phyloP scores from a whole-genome alignment of 176 grass and related monocot species.

The Canna indica region DNA sequence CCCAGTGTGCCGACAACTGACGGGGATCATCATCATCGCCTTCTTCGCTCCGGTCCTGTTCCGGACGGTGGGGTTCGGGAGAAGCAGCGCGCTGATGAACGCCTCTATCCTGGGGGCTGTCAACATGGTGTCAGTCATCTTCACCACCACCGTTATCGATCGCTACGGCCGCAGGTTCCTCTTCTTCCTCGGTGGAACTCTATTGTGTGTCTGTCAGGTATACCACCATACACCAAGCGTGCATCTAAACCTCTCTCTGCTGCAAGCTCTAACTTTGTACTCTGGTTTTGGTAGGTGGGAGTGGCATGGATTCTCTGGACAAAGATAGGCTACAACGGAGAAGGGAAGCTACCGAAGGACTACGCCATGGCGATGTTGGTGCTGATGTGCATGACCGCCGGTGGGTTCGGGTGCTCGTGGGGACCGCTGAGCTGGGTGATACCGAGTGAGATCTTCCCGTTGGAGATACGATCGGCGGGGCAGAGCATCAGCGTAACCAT shows the following conservation, averaged over 20 bases:
- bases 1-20: slow-evolving; percentile 77
- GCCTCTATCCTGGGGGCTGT: slow-evolving; percentile 50
- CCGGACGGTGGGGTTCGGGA: slow-evolving; percentile 70
- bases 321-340: slow-evolving; percentile 27
- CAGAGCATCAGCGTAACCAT: slow-evolving; percentile 58
- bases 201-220: slow-evolving; percentile 63
- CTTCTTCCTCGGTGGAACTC: slow-evolving; percentile 54
- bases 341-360: slow-evolving; percentile 22
- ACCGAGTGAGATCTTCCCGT: slow-evolving; percentile 67
- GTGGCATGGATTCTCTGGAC: slow-evolving; percentile 64
- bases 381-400: slow-evolving; percentile 34
- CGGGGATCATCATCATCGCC: slow-evolving; percentile 53
- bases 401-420: slow-evolving; percentile 77
- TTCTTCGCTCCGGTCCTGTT: slow-evolving; percentile 82
- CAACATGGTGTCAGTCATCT: slow-evolving; percentile 37
- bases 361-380: slow-evolving; percentile 46
- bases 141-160: slow-evolving; percentile 63
- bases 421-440: slow-evolving; percentile 66
- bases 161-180: slow-evolving; percentile 59
- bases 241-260: background rate
- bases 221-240: no score
- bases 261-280: background rate
- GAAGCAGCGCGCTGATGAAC: slow-evolving; percentile 50
- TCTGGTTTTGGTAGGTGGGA: slow-evolving; percentile 29
- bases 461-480: slow-evolving; percentile 73